Base-by-base conservation (phyloP, 495 filamentous ascomycete species). In the Penicillium malachiteum region DNA sequence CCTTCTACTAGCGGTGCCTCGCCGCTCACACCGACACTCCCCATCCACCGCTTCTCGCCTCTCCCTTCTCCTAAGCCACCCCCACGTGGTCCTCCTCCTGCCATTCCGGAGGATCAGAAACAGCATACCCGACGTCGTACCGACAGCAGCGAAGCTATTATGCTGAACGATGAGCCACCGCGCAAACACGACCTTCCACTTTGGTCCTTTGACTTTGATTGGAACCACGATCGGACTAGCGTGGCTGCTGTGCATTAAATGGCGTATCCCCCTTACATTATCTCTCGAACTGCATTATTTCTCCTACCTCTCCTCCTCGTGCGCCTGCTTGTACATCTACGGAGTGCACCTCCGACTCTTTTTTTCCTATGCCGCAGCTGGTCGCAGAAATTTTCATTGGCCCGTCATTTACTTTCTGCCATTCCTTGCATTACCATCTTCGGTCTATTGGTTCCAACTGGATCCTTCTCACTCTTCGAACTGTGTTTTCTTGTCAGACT, bases 61-160 rank as follows among this genome's bases (percentile, higher is more conserved):
- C 55, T 77, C 7, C 72, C 70, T 10, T 67, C 67, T 7, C 67
- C 71, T 31, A 75, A 74, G 52, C 74, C 74, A 13, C 70, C 69
- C 7, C 75, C 74, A 14, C 63, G 66, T n/a, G 58, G 65, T 11
- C 71, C 73, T 32, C 70, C 69, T 0, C 75, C 72, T 6, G 70
- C 70, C 31, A 63, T 74, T 26, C 74, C 75, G 1, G 56, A 68
- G n/a, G 66, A 65, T 16, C 67, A 68, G 43, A 65, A 70, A 49
- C 72, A 63, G 47, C 74, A 77, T 51, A 70, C 73, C 16, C 65
- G 74, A 30, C 70, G 76, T 49, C 71, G 74, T 37, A 77, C 73
- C 0, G 76, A 78, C 58, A 78, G 76, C 59, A 78, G 74, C 49
- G 71, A 69, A 49, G 73, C 73, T 13, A 76, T 78, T 34, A 66